Evolutionary conservation across 306 rosid species (phyloP).

Genomic region (Argentina anserina): DNA sequence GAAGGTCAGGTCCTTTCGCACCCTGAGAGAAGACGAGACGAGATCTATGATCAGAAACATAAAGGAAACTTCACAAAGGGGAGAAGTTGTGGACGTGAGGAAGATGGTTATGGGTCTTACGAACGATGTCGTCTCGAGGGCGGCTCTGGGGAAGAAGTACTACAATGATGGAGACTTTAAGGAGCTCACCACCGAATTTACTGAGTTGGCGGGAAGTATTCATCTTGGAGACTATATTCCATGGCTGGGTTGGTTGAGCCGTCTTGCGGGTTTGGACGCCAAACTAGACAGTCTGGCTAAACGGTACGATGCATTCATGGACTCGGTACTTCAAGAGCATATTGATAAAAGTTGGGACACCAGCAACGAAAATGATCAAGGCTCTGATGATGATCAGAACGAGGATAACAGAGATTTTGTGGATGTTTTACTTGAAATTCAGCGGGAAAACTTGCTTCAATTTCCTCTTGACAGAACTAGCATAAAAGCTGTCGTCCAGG

Average conservation of each 20-base stretch:
- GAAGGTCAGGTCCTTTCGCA: constrained; percentile 28
- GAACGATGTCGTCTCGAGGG: too few relatives aligned
- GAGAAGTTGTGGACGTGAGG: constrained; percentile 31
- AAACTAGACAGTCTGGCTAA: constrained; percentile 31
- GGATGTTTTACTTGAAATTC: constrained; percentile 43
- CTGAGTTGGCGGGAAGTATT: too few relatives aligned
- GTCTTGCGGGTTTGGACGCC: constrained; percentile 33
- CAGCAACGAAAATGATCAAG: neutral
- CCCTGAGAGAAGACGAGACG: constrained; percentile 30
- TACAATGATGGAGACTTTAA: too few relatives aligned
- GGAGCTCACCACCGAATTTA: too few relatives aligned
- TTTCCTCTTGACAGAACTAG: constrained; percentile 31
- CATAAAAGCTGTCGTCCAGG: constrained; percentile 44
- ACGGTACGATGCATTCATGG: constrained; percentile 36
- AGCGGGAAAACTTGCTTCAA: constrained; percentile 23
- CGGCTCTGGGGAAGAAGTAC: too few relatives aligned
- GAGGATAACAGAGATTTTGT: constrained; percentile 35
- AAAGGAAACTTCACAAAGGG: neutral
- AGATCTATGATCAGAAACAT: constrained; percentile 22
- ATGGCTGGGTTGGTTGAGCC: constrained; percentile 42
- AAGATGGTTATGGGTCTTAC: neutral
- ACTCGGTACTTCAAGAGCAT: constrained; percentile 44
- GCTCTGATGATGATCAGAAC: neutral
- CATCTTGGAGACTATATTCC: constrained; percentile 20
- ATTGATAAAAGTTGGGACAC: neutral